A percentile compares a stretch with the other conserved stretches of the same genome.
Conservation (phyloP, 257 asterid species). For the Capsicum baccatum region DNA sequence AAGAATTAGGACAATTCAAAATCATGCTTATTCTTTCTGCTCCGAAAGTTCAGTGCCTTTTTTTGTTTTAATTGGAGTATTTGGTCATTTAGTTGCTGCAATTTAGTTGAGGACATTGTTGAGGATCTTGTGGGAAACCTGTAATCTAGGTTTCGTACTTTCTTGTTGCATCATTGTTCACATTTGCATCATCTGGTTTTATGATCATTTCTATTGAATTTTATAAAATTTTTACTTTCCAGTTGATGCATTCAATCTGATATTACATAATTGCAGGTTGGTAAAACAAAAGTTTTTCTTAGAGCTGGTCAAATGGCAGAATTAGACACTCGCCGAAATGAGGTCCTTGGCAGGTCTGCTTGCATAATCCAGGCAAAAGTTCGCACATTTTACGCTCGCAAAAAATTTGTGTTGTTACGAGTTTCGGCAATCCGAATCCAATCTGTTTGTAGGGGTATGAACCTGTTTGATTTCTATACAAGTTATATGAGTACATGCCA, state of each 20-base stretch:
- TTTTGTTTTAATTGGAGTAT: conserved; percentile 17
- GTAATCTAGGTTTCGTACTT: background rate
- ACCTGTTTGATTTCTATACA: conserved; percentile 22
- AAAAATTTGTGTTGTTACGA: conserved; percentile 50
- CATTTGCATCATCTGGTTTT: background rate
- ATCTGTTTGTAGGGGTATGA: conserved; percentile 77
- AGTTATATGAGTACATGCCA: background rate
- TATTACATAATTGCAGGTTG: conserved; percentile 60
- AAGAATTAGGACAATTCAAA: background rate
- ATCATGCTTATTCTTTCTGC: conserved; percentile 20
- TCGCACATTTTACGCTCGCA: conserved; percentile 60
- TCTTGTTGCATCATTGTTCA: conserved; percentile 1
- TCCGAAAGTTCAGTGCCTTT: conserved; percentile 1
- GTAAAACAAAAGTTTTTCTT: conserved; percentile 86
- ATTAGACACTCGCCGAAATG: conserved; percentile 67
- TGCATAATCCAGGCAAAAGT: conserved; percentile 64
- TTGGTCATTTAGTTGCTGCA: conserved; percentile 24
- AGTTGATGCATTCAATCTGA: conserved; percentile 3
- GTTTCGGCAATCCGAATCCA: conserved; percentile 63
- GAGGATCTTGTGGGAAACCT: conserved; percentile 21
- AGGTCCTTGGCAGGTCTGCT: conserved; percentile 84
- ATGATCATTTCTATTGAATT: background rate
- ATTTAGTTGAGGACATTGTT: background rate
- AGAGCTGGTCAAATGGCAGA: conserved; percentile 98
- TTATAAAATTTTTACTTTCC: background rate